phyloP scores from a whole-genome alignment of 2,329 filamentous ascomycete species.

The Aspergillus luchuensis region DNA sequence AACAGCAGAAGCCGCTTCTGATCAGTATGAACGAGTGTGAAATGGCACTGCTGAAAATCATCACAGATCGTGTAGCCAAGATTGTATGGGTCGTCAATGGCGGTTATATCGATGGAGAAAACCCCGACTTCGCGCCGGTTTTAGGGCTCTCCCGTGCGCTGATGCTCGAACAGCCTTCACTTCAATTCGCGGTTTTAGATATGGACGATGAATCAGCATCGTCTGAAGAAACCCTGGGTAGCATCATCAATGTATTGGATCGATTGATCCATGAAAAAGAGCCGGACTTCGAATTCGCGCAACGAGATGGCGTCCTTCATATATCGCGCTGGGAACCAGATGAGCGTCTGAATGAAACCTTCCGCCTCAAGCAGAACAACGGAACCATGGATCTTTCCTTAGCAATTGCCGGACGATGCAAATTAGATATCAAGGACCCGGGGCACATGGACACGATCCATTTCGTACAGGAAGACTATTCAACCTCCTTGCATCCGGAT shows the following conservation, averaged over 20 bases:
- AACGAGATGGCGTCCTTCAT: background rate
- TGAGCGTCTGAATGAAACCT: background rate
- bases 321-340: slow-evolving; percentile 2
- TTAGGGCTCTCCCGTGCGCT: background rate
- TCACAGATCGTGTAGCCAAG: background rate
- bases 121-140: background rate
- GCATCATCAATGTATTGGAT: background rate
- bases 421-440: background rate
- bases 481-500: background rate
- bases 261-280: background rate
- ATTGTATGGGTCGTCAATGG: background rate
- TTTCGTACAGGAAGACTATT: background rate
- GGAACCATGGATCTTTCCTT: background rate
- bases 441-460: slow-evolving; percentile 2
- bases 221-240: background rate
- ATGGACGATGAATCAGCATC: background rate
- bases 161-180: slow-evolving; percentile 1
- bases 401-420: background rate
- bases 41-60: background rate
- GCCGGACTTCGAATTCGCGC: background rate
- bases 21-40: background rate
- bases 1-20: background rate
- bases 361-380: background rate
- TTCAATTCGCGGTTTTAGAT: background rate
- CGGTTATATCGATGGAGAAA: background rate